Conservation (phyloP, 768 basidiomycete species). For the Gelatoporia subvermispora region DNA sequence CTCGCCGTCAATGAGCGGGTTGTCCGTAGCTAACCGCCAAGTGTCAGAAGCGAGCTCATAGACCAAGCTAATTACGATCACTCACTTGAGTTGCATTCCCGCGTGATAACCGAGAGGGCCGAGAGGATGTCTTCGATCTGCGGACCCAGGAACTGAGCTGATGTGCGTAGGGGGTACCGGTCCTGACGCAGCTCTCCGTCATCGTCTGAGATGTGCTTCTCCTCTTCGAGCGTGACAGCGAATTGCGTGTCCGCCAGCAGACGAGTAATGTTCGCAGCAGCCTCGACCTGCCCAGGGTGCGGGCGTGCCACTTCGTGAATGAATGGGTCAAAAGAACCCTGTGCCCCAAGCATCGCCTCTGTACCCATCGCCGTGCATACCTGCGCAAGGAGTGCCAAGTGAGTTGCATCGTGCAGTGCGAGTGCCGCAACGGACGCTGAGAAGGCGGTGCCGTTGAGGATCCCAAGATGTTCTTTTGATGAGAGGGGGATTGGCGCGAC, state of each 20-base stretch:
- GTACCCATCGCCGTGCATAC: slow-evolving; percentile 79
- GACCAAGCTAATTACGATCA: slow-evolving; percentile 5
- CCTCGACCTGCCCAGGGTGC: slow-evolving; percentile 83
- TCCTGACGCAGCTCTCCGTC: slow-evolving; percentile 75
- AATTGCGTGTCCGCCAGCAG: slow-evolving; percentile 67
- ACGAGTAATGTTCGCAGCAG: slow-evolving; percentile 61
- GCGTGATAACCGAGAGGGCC: slow-evolving; percentile 57
- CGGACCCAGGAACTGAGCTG: slow-evolving; percentile 83
- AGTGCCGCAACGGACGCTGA: slow-evolving; percentile 75
- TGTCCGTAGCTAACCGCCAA: slow-evolving; percentile 69
- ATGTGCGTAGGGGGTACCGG: slow-evolving; percentile 67
- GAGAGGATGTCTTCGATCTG: slow-evolving; percentile 75
- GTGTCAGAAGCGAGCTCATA: background rate
- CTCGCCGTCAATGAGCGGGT: slow-evolving; percentile 73
- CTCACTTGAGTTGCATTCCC: slow-evolving; percentile 81
- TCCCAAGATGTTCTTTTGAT: slow-evolving; percentile 76
- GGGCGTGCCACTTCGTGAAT: slow-evolving; percentile 73
- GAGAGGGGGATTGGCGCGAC: slow-evolving; percentile 62
- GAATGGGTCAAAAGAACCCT: slow-evolving; percentile 72
- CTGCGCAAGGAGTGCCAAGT: slow-evolving; percentile 61
- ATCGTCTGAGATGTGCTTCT: slow-evolving; percentile 69
- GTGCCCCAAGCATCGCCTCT: slow-evolving; percentile 74
- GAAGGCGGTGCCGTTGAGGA: slow-evolving; percentile 84
- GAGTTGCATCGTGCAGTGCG: slow-evolving; percentile 67
- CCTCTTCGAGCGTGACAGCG: slow-evolving; percentile 60